Percentiles rank a stretch among this genome's conserved stretches.
These are phyloP conservation scores for Scedosporium minutisporum DNA, from an alignment of 2,329 filamentous ascomycete genomes.

Conservation along the genomic window DNA sequence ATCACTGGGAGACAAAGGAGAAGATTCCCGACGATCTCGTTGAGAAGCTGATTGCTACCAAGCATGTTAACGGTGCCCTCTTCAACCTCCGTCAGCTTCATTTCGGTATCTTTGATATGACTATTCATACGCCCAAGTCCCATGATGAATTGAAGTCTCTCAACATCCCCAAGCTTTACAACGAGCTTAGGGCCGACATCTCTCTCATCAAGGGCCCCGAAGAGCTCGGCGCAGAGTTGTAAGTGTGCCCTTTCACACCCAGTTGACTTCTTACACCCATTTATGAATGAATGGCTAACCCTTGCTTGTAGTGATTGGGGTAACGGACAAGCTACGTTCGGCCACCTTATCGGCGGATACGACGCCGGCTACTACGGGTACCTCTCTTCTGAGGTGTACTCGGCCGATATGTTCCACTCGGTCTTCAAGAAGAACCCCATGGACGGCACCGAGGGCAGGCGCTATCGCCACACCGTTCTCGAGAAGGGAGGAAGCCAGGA, in stretches of 20 bases:
- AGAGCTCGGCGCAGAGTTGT: constrained; percentile 47
- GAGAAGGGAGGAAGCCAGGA: constrained; percentile 70
- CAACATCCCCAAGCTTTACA: constrained; percentile 59
- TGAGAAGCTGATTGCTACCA: constrained; percentile 63
- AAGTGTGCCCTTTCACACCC: constrained; percentile 17
- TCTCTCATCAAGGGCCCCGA: constrained; percentile 67
- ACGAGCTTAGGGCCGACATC: constrained; percentile 62
- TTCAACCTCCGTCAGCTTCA: constrained; percentile 72
- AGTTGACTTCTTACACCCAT: neutral
- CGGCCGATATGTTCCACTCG: constrained; percentile 75
- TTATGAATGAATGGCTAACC: neutral
- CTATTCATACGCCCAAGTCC: constrained; percentile 60
- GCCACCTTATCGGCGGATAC: constrained; percentile 75
- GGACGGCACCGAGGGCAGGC: constrained; percentile 61
- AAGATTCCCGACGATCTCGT: constrained; percentile 67
- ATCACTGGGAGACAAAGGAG: constrained; percentile 62
- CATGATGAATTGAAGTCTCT: constrained; percentile 59
- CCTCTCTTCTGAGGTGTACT: constrained; percentile 68
- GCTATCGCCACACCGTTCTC: constrained; percentile 70
- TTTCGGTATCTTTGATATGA: constrained; percentile 80
- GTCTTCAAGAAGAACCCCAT: constrained; percentile 73
- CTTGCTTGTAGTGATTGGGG: constrained; percentile 51
- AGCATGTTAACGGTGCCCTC: constrained; percentile 71
- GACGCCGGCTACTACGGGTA: constrained; percentile 79
- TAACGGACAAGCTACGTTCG: constrained; percentile 70